Evolutionary conservation across 2,329 filamentous ascomycete species (phyloP).

Genomic region (Furcasterigmium furcatum): DNA sequence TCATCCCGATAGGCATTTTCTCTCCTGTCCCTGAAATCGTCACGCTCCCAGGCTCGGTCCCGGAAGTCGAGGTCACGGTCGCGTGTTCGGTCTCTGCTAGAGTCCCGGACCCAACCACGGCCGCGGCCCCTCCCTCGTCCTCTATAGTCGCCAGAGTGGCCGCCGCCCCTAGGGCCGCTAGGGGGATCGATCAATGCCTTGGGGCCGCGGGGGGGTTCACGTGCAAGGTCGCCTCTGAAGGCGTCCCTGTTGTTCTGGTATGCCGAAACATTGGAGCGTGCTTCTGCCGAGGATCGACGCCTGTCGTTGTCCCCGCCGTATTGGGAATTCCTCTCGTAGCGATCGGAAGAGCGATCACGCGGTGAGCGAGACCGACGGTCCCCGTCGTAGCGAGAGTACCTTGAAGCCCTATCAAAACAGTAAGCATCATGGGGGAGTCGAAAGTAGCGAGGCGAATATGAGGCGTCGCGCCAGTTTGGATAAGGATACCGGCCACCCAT

Average conservation of each 20-base stretch:
- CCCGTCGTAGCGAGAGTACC: constrained; percentile 61
- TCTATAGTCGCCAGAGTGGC: constrained; percentile 61
- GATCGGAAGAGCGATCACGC: constrained; percentile 67
- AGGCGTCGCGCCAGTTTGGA: too few relatives aligned
- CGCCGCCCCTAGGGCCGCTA: constrained; percentile 65
- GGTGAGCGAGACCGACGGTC: constrained; percentile 62
- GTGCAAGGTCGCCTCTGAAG: constrained; percentile 40
- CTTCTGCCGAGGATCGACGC: constrained; percentile 62
- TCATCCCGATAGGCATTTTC: constrained; percentile 53
- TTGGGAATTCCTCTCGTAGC: constrained; percentile 54
- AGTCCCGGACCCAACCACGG: constrained; percentile 57
- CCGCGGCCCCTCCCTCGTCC: constrained; percentile 53
- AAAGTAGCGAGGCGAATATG: constrained; percentile 3
- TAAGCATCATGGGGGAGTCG: constrained; percentile 10
- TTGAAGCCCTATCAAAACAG: constrained; percentile 39
- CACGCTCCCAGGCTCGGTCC: constrained; percentile 32
- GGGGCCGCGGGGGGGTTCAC: constrained; percentile 78
- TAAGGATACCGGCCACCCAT: too few relatives aligned
- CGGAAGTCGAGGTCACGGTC: constrained; percentile 59
- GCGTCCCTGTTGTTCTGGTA: constrained; percentile 60
- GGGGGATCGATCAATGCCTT: constrained; percentile 72
- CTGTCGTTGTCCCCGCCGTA: constrained; percentile 61
- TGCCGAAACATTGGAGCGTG: constrained; percentile 51
- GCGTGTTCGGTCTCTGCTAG: constrained; percentile 57
- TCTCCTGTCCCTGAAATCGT: constrained; percentile 27